Conservation (phyloP, 305 asterid species). For the Caryopteris hybrid region DNA sequence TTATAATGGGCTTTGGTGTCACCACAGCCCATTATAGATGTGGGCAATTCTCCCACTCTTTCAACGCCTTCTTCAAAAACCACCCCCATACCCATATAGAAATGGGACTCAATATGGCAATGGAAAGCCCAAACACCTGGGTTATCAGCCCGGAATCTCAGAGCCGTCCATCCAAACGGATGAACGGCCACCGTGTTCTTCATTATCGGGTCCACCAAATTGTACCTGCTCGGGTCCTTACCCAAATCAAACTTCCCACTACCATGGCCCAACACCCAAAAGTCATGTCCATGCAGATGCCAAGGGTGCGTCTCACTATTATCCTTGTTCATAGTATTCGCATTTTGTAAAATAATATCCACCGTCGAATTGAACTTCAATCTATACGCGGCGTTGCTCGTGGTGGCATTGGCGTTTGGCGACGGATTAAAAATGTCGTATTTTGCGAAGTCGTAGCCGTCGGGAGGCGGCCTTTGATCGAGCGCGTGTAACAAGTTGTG, state of each 20-base stretch:
- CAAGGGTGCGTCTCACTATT: conserved; percentile 95
- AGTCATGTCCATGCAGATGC: conserved; percentile 98
- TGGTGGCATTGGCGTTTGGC: conserved; percentile 48
- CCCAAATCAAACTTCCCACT: conserved; percentile 50
- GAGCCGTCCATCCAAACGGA: conserved; percentile 85
- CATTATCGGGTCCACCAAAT: conserved; percentile 76
- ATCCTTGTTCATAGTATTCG: conserved; percentile 51
- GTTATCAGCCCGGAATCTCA: conserved; percentile 77
- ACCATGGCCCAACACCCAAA: conserved; percentile 87
- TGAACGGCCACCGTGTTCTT: conserved; percentile 81
- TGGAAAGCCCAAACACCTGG: conserved; percentile 96
- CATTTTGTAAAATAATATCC: conserved; percentile 72
- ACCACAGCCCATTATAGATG: conserved; percentile 89
- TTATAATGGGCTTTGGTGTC: conserved; percentile 27
- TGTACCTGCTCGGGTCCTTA: conserved; percentile 46
- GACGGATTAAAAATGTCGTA: conserved; percentile 39
- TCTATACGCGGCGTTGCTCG: conserved; percentile 48
- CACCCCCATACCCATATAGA: conserved; percentile 90
- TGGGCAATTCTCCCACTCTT: conserved; percentile 62
- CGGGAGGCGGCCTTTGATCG: conserved; percentile 58
- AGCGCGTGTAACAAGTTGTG: conserved; percentile 30
- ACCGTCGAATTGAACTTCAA: conserved; percentile 62
- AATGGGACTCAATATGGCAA: conserved; percentile 93
- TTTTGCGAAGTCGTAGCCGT: conserved; percentile 31
- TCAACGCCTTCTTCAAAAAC: conserved; percentile 83